Conservation (phyloP, 2,329 filamentous ascomycete genomes). For the Sarocladium kiliense region DNA sequence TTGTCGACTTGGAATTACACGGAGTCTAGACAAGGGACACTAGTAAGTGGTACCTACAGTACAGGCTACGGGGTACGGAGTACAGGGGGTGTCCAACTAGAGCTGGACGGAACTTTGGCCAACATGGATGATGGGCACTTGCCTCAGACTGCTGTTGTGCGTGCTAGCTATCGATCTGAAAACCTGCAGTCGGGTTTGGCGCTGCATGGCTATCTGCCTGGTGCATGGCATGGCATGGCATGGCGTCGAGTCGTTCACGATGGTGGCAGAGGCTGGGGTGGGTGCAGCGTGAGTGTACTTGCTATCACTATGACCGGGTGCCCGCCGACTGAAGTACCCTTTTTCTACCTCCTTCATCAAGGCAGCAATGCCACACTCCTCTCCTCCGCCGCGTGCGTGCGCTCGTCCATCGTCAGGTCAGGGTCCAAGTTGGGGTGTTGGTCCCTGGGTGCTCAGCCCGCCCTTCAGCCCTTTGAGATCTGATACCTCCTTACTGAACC, state of each 20-base stretch:
- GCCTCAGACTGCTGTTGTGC: too few relatives aligned
- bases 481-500: too few relatives aligned
- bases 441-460: background rate
- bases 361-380: slow-evolving; percentile 3
- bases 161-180: too few relatives aligned
- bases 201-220: background rate
- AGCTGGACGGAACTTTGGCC: too few relatives aligned
- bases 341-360: background rate
- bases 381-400: background rate
- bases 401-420: background rate
- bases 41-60: too few relatives aligned
- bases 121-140: too few relatives aligned
- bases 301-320: background rate
- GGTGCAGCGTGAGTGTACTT: background rate
- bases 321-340: background rate
- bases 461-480: slow-evolving; percentile 1
- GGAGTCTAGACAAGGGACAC: too few relatives aligned
- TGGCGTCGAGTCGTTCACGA: background rate
- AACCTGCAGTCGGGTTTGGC: too few relatives aligned
- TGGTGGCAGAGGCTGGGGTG: background rate
- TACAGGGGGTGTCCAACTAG: too few relatives aligned
- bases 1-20: too few relatives aligned
- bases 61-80: too few relatives aligned
- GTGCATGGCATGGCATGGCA: background rate
- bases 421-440: background rate